Conservation (phyloP, 805 yeast species). For the Schwanniomyces yamadae region DNA sequence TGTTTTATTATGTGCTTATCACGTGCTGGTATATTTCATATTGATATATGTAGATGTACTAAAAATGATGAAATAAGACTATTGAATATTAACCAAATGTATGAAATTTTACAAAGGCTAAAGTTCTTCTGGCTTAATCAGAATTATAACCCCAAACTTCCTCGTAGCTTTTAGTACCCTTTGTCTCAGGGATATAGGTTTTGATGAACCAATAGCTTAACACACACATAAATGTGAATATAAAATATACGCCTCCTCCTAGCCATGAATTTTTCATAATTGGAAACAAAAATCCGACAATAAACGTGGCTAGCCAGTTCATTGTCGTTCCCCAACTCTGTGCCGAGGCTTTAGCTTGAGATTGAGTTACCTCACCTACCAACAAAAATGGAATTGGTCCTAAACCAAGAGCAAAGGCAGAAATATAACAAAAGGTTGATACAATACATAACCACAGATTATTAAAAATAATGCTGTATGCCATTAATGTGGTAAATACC, state of each 20-base stretch:
- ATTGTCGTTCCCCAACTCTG: slow-evolving; percentile 90
- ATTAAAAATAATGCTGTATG: slow-evolving; percentile 57
- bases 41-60: too few species aligned
- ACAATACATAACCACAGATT: slow-evolving; percentile 52
- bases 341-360: slow-evolving; percentile 76
- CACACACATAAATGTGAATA: slow-evolving; percentile 63
- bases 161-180: slow-evolving; percentile 57
- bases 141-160: slow-evolving; percentile 68
- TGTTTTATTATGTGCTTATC: too few species aligned
- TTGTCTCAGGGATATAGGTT: slow-evolving; percentile 69
- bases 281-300: slow-evolving; percentile 82
- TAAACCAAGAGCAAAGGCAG: slow-evolving; percentile 84
- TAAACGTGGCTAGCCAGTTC: slow-evolving; percentile 89
- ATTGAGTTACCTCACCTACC: slow-evolving; percentile 85
- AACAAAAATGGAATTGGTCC: slow-evolving; percentile 95
- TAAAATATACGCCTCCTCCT: slow-evolving; percentile 76
- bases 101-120: too few species aligned
- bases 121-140: too few species aligned
- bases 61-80: too few species aligned
- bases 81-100: too few species aligned
- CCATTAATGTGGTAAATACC: slow-evolving; percentile 58
- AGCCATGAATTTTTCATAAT: slow-evolving; percentile 52
- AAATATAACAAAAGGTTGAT: slow-evolving; percentile 72
- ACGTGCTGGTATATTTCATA: too few species aligned
- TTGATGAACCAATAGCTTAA: slow-evolving; percentile 49